Base-by-base conservation (phyloP, 352 stramenopile genomes). In the Globisporangium echinulatum region DNA sequence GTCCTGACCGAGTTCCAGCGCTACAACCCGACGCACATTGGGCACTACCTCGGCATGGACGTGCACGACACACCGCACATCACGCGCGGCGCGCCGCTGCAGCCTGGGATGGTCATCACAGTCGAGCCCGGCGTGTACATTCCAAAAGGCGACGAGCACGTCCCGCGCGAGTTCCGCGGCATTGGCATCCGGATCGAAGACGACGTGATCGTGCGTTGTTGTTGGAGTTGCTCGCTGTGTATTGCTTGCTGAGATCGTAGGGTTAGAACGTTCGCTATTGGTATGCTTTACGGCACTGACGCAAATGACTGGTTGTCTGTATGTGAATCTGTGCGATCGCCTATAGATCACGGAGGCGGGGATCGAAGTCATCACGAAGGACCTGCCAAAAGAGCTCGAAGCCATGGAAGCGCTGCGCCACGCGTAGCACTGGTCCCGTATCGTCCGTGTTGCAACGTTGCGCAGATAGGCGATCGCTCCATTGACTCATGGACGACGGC, bases 151-250 rank as follows among this genome's bases (percentile, higher is more conserved):
- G 84, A 94, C 61, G 52, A 68, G 40, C 75, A 75, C 47, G 40
- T 94, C 8, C 84, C 84, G 11, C 61, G 71, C 15, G 82, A 92
- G 49, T 90, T 91, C 69, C 82, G 84, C 62, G 84, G 84, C 43
- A 88, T 94, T 17, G 84, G 84, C 48, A 90, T 94, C 62, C 84
- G 84, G 40, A 94, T 94, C 53, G 84, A 94, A 71, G 84, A 94
- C 63, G 84, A 94, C 54, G 76, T 94, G 58, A 75, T 92, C 55
- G 84, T 94, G 73, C 49, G 81, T 72, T 52, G 7, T 33, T 33
- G 25, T 33, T 3, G 25, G 25, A 33, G 25, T 33, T 33, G 25
- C 25, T 33, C 8, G 19, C 10, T 54, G 43, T 47, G 10, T 17
- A 7, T 38, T 11, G 51, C 5, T 17, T 6, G 11, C 38, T 7